A percentile compares a stretch with the other conserved stretches of the same genome.
These are phyloP conservation scores for Fusarium newnesense DNA, from an alignment of 2,329 filamentous ascomycete species.

Conservation along the genomic window DNA sequence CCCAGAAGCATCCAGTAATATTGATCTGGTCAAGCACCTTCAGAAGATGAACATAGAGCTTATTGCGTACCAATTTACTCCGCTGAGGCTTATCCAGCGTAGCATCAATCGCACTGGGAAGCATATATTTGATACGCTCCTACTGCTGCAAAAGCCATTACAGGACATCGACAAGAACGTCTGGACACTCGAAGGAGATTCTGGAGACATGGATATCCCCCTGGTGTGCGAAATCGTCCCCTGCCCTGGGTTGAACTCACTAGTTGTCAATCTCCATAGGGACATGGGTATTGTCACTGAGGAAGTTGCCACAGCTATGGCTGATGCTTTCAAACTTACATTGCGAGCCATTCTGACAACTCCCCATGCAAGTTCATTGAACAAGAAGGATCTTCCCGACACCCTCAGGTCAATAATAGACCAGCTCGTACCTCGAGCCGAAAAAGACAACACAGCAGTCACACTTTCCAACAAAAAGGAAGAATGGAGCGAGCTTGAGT, in stretches of 20 bases:
- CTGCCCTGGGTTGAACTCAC: slow-evolving; percentile 57
- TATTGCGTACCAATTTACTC: slow-evolving; percentile 77
- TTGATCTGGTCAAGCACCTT: slow-evolving; percentile 67
- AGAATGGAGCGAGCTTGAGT: slow-evolving; percentile 64
- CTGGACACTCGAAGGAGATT: slow-evolving; percentile 68
- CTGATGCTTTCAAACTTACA: slow-evolving; percentile 47
- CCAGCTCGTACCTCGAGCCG: slow-evolving; percentile 35
- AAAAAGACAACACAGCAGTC: slow-evolving; percentile 21
- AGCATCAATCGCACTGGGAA: slow-evolving; percentile 54
- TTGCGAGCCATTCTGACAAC: slow-evolving; percentile 41
- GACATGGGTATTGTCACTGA: slow-evolving; percentile 56
- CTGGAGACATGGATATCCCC: slow-evolving; percentile 77
- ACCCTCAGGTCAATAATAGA: slow-evolving; percentile 29
- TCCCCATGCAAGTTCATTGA: slow-evolving; percentile 42
- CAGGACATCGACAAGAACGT: slow-evolving; percentile 65
- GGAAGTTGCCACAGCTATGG: slow-evolving; percentile 43
- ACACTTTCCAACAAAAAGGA: slow-evolving; percentile 32
- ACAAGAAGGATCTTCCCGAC: slow-evolving; percentile 38
- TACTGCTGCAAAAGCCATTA: slow-evolving; percentile 78
- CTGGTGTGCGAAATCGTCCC: slow-evolving; percentile 81
- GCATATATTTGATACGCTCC: slow-evolving; percentile 80
- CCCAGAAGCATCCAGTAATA: slow-evolving; percentile 58
- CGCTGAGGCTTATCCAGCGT: slow-evolving; percentile 76
- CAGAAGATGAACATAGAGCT: slow-evolving; percentile 71
- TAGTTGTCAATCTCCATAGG: slow-evolving; percentile 72